Evolutionary conservation across 2,329 filamentous ascomycete species (phyloP), one percentile per base, ranked within the genome.

Genomic region (Cercospora berteroae): DNA sequence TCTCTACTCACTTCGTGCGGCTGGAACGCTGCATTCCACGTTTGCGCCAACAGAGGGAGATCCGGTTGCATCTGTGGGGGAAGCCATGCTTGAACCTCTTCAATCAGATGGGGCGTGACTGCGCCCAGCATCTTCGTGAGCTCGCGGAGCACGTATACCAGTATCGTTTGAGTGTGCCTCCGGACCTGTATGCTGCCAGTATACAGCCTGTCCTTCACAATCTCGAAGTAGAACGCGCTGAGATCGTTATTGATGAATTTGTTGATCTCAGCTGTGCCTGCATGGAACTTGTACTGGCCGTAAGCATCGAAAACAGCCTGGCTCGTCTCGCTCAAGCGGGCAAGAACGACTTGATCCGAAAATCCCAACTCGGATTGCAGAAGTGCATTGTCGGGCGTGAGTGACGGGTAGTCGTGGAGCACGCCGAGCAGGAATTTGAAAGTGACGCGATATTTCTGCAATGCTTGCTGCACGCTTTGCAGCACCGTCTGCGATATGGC

Each of bases 181-280:
- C 88, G 83, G 57, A 90, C 90, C 13, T 86, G 84, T 13, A 87
- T 86, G 68, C 89, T 87, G 31, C 91, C 92, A 56, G 94, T 95
- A 81, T 99, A 99, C 1, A 98, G 83, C 3, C 92, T 86, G 75
- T 99, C 95, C 79, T 99, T 99, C 74, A 94, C 84, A 0, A 91
- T 89, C 79, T 99, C 95, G 66, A 99, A 88, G 78, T 98, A 99
- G 79, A 97, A 96, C 0, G 94, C 90, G 0, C 93, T 97, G 25
- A 99, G 85, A 72, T 97, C 92, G 25, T 85, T 88, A 64, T 89
- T 88, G 67, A 96, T 85, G 89, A 94, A 97, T 70, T 87, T 87
- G 79, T 94, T 96, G 70, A 98, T 84, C 4, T 85, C 80, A 67
- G 84, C 87, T 5, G 93, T 83, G 12, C 86, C 94, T 79, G 88